These are phyloP conservation scores for Lecanicillium sp. DNA, from an alignment of 2,329 filamentous ascomycete species.

Conservation along the genomic window DNA sequence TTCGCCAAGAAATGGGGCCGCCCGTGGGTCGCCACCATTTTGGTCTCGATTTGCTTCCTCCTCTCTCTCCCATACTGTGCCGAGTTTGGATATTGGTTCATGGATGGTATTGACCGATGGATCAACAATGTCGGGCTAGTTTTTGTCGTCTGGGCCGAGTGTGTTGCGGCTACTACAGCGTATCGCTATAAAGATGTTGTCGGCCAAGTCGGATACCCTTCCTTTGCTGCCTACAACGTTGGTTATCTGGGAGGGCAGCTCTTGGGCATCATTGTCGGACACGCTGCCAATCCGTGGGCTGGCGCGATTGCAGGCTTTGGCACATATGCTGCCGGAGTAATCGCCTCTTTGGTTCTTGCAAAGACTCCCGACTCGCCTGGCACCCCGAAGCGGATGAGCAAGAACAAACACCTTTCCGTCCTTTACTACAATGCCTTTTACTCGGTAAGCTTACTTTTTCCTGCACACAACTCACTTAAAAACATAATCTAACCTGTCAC, in stretches of 20 bases:
- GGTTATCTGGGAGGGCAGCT: constrained; percentile 40
- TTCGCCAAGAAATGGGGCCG: constrained; percentile 28
- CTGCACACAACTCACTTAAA: background rate
- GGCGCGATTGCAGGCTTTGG: constrained; percentile 41
- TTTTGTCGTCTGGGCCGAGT: constrained; percentile 41
- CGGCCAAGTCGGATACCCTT: constrained; percentile 27
- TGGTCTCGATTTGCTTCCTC: constrained; percentile 36
- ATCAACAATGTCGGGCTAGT: constrained; percentile 43
- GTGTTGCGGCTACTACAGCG: constrained; percentile 39
- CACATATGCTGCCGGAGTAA: constrained; percentile 30
- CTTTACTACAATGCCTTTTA: constrained; percentile 45
- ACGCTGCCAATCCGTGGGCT: constrained; percentile 27
- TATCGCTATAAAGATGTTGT: constrained; percentile 40
- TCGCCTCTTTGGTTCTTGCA: constrained; percentile 26
- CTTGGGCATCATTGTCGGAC: constrained; percentile 36
- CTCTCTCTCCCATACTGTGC: constrained; percentile 45
- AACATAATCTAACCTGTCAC: background rate
- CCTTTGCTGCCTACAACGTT: constrained; percentile 32
- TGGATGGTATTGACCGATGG: constrained; percentile 43
- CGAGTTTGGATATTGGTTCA: constrained; percentile 41
- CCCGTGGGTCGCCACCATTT: constrained; percentile 31
- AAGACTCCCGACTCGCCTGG: constrained; percentile 25
- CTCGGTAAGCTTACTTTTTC: constrained; percentile 29
- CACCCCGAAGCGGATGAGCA: constrained; percentile 33
- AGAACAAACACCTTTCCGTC: constrained; percentile 24